Conservation (phyloP, 1,284 basidiomycete genomes). For the Apiotrichum laibachii region DNA sequence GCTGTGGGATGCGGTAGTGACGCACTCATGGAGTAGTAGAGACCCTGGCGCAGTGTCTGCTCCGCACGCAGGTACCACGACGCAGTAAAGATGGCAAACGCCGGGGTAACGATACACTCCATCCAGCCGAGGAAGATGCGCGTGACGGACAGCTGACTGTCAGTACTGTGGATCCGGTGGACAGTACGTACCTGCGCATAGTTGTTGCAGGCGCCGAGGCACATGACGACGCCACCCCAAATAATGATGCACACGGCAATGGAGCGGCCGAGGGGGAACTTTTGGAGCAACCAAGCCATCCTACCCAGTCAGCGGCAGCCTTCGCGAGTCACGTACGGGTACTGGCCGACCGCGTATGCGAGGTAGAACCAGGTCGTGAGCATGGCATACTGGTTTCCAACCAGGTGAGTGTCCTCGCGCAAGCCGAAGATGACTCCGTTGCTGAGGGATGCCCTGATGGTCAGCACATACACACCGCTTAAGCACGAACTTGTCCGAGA, state of each 20-base stretch:
- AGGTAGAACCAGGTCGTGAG: constrained; percentile 14
- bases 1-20: no score
- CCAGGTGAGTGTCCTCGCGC: constrained; percentile 29
- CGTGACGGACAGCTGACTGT: no score
- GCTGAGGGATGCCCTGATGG: constrained; percentile 1
- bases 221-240: constrained; percentile 29
- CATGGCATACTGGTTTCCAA: constrained; percentile 28
- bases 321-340: not conserved
- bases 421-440: constrained; percentile 25
- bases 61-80: constrained; percentile 36
- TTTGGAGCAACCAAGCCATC: constrained; percentile 29
- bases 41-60: constrained; percentile 24
- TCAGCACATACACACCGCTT: no score
- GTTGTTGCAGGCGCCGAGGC: constrained; percentile 29
- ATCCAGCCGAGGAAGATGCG: constrained; percentile 35
- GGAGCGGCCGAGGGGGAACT: constrained; percentile 27
- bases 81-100: constrained; percentile 17
- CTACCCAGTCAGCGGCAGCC: constrained; percentile 28
- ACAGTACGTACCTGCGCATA: constrained; percentile 20
- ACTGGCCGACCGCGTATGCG: not conserved
- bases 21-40: constrained; percentile 30
- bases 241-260: constrained; percentile 21
- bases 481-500: constrained; percentile 11
- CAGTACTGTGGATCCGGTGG: no score
- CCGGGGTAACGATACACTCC: constrained; percentile 28